These are phyloP conservation scores for Cladophialophora psammophila DNA, from an alignment of 2,329 filamentous ascomycete genomes.

Conservation along the genomic window DNA sequence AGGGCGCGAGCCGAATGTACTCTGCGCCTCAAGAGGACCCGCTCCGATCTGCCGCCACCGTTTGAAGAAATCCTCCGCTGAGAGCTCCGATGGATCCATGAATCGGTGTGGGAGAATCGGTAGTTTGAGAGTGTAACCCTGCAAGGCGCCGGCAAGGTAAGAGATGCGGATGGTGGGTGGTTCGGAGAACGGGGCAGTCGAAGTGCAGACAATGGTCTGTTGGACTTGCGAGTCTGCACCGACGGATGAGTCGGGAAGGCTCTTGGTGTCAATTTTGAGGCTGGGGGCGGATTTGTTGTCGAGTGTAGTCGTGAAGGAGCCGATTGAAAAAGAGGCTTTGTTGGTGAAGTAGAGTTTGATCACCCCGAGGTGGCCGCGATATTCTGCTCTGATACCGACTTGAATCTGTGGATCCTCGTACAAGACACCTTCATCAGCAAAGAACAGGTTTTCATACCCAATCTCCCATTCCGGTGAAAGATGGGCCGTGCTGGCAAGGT, in stretches of 20 bases:
- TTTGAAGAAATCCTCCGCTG: conserved; percentile 96
- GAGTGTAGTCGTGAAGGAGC: conserved; percentile 91
- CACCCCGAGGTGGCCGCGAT: conserved; percentile 92
- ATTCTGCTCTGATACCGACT: conserved; percentile 89
- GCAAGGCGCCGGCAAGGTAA: conserved; percentile 90
- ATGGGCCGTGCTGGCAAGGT: conserved; percentile 90
- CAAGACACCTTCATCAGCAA: conserved; percentile 82
- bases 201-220: conserved; percentile 94
- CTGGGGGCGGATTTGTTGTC: conserved; percentile 73
- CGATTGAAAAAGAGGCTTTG: conserved; percentile 83
- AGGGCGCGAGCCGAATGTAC: conserved; percentile 70
- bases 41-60: conserved; percentile 98
- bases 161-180: conserved; percentile 91
- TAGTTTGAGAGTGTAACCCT: conserved; percentile 89
- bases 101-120: conserved; percentile 92
- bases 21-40: conserved; percentile 83
- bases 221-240: conserved; percentile 78
- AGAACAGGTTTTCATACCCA: conserved; percentile 83
- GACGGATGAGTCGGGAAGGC: conserved; percentile 83
- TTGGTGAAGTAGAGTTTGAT: conserved; percentile 96
- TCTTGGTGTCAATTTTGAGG: conserved; percentile 86
- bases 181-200: conserved; percentile 79
- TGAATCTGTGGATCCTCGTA: conserved; percentile 97
- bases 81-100: conserved; percentile 89
- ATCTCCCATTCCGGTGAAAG: conserved; percentile 93